phyloP scores from a whole-genome alignment of 495 filamentous ascomycete species.

The Aspergillus saccharolyticus region DNA sequence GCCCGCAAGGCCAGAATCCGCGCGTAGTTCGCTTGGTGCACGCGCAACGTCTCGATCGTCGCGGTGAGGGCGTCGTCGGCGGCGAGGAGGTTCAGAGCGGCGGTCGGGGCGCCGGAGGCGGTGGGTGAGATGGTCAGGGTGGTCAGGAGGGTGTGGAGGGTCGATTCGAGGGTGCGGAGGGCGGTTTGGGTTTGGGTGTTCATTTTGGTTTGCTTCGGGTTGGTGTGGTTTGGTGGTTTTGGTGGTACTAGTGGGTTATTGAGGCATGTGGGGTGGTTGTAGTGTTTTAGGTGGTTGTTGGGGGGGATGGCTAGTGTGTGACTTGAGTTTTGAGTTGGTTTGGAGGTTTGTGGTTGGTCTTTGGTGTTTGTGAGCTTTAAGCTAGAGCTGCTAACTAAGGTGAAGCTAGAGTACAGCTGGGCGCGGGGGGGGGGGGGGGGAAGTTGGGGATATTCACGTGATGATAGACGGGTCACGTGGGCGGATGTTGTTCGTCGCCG shows the following conservation, averaged over 20 bases:
- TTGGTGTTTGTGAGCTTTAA: background rate
- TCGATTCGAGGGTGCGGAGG: slow-evolving; percentile 36
- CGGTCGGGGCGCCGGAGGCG: slow-evolving; percentile 38
- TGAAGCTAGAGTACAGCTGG: no score
- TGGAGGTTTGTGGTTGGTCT: background rate
- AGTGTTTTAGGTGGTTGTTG: background rate
- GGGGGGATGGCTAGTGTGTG: no score
- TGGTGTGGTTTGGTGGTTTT: background rate
- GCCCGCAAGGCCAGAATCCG: slow-evolving; percentile 33
- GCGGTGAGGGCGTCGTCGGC: slow-evolving; percentile 40
- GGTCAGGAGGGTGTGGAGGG: slow-evolving; percentile 38
- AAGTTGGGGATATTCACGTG: no score
- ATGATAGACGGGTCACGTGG: no score
- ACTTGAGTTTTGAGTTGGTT: no score
- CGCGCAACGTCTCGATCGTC: slow-evolving; percentile 35
- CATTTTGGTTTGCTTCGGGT: slow-evolving; percentile 21
- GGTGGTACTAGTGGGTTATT: background rate
- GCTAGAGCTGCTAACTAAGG: no score
- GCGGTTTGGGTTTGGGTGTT: slow-evolving; percentile 34
- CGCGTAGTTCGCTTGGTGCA: slow-evolving; percentile 41
- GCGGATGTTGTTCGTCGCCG: no score
- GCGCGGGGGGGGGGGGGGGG: no score
- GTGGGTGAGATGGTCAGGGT: slow-evolving; percentile 41
- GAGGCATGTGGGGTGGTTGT: background rate
- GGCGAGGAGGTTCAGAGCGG: slow-evolving; percentile 35